Evolutionary conservation across 176 grass and related monocot genomes (phyloP), one percentile per base, ranked within the genome.

Genomic region (Hsuehochloa calcarea): DNA sequence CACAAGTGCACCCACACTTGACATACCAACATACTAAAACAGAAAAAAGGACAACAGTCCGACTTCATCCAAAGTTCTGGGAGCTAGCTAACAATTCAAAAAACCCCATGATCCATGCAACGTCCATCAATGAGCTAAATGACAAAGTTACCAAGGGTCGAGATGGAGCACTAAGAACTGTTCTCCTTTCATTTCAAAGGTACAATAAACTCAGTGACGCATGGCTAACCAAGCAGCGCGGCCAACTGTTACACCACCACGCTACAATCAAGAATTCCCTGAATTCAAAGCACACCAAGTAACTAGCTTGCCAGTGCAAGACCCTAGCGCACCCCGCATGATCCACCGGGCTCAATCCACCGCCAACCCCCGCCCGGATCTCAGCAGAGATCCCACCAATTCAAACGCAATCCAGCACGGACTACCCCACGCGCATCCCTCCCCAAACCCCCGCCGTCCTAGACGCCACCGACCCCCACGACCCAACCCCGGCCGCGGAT

Each of bases 301-400:
- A 16, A 23, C 23, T 17, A 78, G 40, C 51, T 67, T 80, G 81
- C 60, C 47, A 85, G 29, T 17, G 37, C 17, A 45, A 25, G 54
- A 74, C 69, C 62, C 67, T 65, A 65, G 46, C 7, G 40, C 44
- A 43, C 16, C 47, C 27, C 38, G 50, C 39, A 10, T 20, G 68
- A 88, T 84, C 74, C 35, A 84, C 44, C 41, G 25, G 38, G 73
- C 55, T 52, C 35, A 22, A 27, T 50, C 7, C 17, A 68, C 45
- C n/a, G 4, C 39, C 19, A 12, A 38, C 23, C 11, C 41, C 68
- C 37, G 25, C 52, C n/a, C 59, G 69, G 82, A 85, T 89, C 87
- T 85, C 82, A 85, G 59, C 59, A 26, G 81, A 89, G 82, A 89
- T 84, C 81, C 87, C 61, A n/a, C 26, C 75, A 89, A 85, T 74